phyloP scores from a whole-genome alignment of 2,329 filamentous ascomycete genomes.

The Fusarium piperis region DNA sequence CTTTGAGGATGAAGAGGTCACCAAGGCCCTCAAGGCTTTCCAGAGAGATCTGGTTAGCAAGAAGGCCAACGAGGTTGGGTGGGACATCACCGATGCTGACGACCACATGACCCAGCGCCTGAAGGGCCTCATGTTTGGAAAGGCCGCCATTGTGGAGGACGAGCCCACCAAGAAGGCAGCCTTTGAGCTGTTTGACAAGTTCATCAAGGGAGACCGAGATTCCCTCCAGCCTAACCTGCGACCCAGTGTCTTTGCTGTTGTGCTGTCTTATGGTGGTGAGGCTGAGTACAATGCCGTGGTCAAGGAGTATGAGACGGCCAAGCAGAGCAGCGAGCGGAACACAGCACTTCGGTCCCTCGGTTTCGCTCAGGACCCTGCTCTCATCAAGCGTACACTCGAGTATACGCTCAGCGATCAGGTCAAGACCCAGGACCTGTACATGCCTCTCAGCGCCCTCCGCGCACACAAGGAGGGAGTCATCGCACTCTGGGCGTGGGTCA shows the following conservation, averaged over 20 bases:
- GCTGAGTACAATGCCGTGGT: conserved; percentile 49
- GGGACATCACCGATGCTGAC: conserved; percentile 85
- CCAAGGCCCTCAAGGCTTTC: conserved; percentile 83
- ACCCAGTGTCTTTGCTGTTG: conserved; percentile 86
- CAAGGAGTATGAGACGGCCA: conserved; percentile 50
- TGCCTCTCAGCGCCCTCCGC: conserved; percentile 83
- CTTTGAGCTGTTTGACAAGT: conserved; percentile 90
- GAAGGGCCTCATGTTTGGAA: conserved; percentile 90
- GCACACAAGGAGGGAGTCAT: conserved; percentile 80
- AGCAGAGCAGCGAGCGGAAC: conserved; percentile 88
- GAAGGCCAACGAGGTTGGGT: conserved; percentile 88
- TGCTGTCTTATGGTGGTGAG: conserved; percentile 82
- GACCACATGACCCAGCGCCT: conserved; percentile 94
- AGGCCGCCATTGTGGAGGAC: conserved; percentile 83
- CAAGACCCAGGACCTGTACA: conserved; percentile 94
- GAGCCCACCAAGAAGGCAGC: conserved; percentile 80
- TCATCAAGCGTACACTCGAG: conserved; percentile 83
- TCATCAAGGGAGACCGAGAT: conserved; percentile 77
- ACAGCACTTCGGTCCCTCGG: conserved; percentile 87
- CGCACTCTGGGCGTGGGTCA: conserved; percentile 85
- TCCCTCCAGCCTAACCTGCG: conserved; percentile 94
- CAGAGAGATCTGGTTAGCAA: conserved; percentile 79
- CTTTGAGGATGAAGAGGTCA: conserved; percentile 74
- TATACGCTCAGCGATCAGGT: conserved; percentile 82
- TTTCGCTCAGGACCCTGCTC: conserved; percentile 77